phyloP scores from a whole-genome alignment of 1,139 yeast genomes.

The Suhomyces atakaporum region DNA sequence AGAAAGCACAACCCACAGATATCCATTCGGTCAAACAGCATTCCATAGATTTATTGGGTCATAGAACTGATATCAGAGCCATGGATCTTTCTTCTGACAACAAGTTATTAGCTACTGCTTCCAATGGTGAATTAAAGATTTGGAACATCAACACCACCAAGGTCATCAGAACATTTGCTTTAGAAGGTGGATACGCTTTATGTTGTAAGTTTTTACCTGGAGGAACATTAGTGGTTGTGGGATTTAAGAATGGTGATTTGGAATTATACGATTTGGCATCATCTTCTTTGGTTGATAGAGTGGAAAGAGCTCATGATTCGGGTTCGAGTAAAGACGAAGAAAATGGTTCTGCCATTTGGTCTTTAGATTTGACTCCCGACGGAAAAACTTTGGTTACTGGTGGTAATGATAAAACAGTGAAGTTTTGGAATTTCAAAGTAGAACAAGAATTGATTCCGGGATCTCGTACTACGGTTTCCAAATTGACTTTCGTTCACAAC shows the following conservation, averaged over 20 bases:
- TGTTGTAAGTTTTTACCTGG: constrained; percentile 87
- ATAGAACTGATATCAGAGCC: constrained; percentile 85
- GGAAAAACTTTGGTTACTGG: constrained; percentile 88
- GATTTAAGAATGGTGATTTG: constrained; percentile 84
- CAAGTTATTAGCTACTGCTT: constrained; percentile 81
- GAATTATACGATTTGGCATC: constrained; percentile 86
- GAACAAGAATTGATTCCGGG: constrained; percentile 72
- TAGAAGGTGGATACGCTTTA: constrained; percentile 83
- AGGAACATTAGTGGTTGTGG: constrained; percentile 83
- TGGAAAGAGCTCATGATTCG: constrained; percentile 63
- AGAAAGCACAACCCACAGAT: constrained; percentile 46
- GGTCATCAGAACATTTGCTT: constrained; percentile 74
- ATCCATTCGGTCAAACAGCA: constrained; percentile 40
- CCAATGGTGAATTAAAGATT: constrained; percentile 83
- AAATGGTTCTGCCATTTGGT: constrained; percentile 81
- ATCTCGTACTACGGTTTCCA: constrained; percentile 52
- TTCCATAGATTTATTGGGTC: constrained; percentile 77
- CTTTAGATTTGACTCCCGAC: constrained; percentile 81
- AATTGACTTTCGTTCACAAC: constrained; percentile 65
- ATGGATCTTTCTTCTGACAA: constrained; percentile 81
- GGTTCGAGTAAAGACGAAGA: constrained; percentile 25
- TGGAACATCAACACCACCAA: constrained; percentile 79
- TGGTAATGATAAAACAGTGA: constrained; percentile 87
- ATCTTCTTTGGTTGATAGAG: constrained; percentile 66
- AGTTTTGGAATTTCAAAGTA: constrained; percentile 83